Evolutionary conservation across 192 early-diverging fungal genomes (phyloP), one percentile per base, ranked within the genome.

Genomic region (Irineochytrium annulatum): DNA sequence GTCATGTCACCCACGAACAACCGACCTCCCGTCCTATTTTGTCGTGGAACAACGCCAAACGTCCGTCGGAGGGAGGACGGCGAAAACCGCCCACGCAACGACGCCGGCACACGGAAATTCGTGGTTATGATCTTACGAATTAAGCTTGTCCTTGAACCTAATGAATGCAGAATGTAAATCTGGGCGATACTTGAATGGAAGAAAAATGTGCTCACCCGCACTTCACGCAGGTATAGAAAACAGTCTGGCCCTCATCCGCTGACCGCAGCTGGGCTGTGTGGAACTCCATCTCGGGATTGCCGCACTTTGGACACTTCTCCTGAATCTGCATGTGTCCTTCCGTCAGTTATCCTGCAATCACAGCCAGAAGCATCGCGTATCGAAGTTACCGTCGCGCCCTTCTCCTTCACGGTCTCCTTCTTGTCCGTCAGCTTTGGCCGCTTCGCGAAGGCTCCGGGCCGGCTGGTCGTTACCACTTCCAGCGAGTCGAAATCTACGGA

Each of bases 221-320:
- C 75, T 94, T 91, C 34, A 85, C 80, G 76, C 96, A 99, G 61
- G 81, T 88, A 76, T 94, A 97, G 69, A 99, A 99, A n/a, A 99
- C 85, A n/a, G 96, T 99, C 76, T 99, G 96, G 37, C 96, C 96
- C 86, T 99, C 96, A 85, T 99, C 96, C 14, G 96, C 96, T 60
- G 90, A 92, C 43, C 96, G 89, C 68, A 99, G 76, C 71, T 99
- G 96, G 74, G 94, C 89, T 1, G 96, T 96, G 67, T 95, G 87
- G 73, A 91, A 99, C 16, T 85, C 87, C 91, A 99, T 93, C 77
- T 96, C 93, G 17, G 86, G 83, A 22, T 86, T 54, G 52, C 88
- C 96, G 70, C 96, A 99, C 53, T 92, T 86, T 20, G 91, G 93
- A 74, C 96, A 99, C 62, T 87, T 91, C 71, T 99, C 94, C 63